These are phyloP conservation scores for Mycena kentingensis DNA, from an alignment of 768 basidiomycete species.

Conservation along the genomic window DNA sequence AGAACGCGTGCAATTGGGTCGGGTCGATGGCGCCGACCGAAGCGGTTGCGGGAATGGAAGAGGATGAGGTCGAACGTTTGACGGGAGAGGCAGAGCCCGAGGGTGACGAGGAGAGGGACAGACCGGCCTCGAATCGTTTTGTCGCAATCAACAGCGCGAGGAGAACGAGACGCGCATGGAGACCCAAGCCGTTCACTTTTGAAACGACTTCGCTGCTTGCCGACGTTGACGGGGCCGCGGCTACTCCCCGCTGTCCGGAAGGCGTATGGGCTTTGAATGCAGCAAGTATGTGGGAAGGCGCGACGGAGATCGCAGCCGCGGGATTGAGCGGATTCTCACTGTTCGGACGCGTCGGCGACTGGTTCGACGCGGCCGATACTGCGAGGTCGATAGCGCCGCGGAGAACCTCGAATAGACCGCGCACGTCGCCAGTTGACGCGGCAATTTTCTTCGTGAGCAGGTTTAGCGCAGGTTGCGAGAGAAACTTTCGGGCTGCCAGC, in stretches of 20 bases:
- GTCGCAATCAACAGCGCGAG: slow-evolving; percentile 65
- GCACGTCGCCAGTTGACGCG: slow-evolving; percentile 79
- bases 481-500: slow-evolving; percentile 47
- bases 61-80: slow-evolving; percentile 51
- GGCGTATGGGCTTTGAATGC: slow-evolving; percentile 75
- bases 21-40: slow-evolving; percentile 53
- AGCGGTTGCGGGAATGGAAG: slow-evolving; percentile 27
- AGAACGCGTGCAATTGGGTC: slow-evolving; percentile 65
- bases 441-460: slow-evolving; percentile 82
- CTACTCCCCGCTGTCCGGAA: slow-evolving; percentile 30
- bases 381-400: slow-evolving; percentile 78
- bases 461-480: slow-evolving; percentile 64
- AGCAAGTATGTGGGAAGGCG: slow-evolving; percentile 67
- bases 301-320: slow-evolving; percentile 45
- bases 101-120: slow-evolving; percentile 47
- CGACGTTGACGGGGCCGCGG: slow-evolving; percentile 24
- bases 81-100: slow-evolving; percentile 43
- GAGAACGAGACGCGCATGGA: slow-evolving; percentile 74
- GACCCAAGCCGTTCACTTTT: slow-evolving; percentile 68
- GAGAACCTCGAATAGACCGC: slow-evolving; percentile 77
- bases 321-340: slow-evolving; percentile 39
- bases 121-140: slow-evolving; percentile 59
- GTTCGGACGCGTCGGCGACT: slow-evolving; percentile 21
- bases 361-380: slow-evolving; percentile 31
- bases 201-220: slow-evolving; percentile 59